Evolutionary conservation across 73 alveolate genomes (phyloP), one percentile per base, ranked within the genome.

Genomic region (Uronychia setigera): DNA sequence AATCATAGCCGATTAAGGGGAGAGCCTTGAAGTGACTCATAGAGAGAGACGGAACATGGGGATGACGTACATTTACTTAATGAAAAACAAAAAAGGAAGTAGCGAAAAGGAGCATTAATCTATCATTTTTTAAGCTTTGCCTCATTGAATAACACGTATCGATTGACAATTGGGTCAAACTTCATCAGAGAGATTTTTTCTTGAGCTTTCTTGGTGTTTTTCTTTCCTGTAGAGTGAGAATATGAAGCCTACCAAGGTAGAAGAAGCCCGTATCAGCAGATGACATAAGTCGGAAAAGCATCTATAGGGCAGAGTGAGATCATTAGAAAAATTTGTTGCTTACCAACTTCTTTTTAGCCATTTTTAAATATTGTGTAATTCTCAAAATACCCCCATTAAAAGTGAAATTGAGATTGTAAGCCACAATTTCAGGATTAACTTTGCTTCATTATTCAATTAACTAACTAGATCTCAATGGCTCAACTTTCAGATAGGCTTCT

Each of bases 331-430:
- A 30, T 25, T 28, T 11, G 74, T 14, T 29, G 27, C 74, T 5
- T 78, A 85, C 92, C 88, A 79, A 79, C 84, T 35, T 86, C 92
- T 86, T 86, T 79, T 86, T 86, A 26, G 92, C 92, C 92, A 86
- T 86, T 86, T 77, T 77, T 26, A 26, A 67, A 67, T 67, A 9
- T 13, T 13, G 19, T 67, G 28, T 67, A 13, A 67, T n/a, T 9
- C 28, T 67, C 5, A 67, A n/a, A n/a, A n/a, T n/a, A n/a, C n/a
- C n/a, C n/a, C n/a, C n/a, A n/a, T n/a, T n/a, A n/a, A n/a, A n/a
- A n/a, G n/a, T n/a, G n/a, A n/a, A n/a, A n/a, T n/a, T n/a, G n/a
- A n/a, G n/a, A n/a, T n/a, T n/a, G n/a, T n/a, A n/a, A n/a, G n/a
- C n/a, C n/a, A n/a, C n/a, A n/a, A n/a, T n/a, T n/a, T n/a, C n/a